These are phyloP conservation scores for Microdochium nivale DNA, from an alignment of 2,329 filamentous ascomycete genomes.

Conservation along the genomic window DNA sequence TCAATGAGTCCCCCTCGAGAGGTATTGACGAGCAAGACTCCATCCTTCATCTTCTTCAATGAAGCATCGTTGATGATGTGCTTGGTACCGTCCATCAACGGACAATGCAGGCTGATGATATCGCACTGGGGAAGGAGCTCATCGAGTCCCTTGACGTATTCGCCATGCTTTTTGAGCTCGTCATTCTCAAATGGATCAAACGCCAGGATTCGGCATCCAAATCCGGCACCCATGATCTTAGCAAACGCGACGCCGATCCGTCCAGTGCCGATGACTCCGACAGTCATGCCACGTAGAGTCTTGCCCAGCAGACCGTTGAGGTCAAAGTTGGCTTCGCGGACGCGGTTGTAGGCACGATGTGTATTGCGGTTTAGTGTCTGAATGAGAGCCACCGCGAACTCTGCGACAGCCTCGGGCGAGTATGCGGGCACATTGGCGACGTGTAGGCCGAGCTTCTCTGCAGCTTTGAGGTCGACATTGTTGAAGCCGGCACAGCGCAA, in stretches of 20 bases:
- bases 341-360: slow-evolving; percentile 59
- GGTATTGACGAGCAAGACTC: slow-evolving; percentile 58
- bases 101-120: slow-evolving; percentile 59
- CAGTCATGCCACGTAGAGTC: slow-evolving; percentile 55
- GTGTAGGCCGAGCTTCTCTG: slow-evolving; percentile 45
- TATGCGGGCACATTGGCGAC: slow-evolving; percentile 62
- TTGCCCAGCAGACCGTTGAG: slow-evolving; percentile 55
- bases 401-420: slow-evolving; percentile 60
- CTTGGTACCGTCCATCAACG: slow-evolving; percentile 49
- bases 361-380: slow-evolving; percentile 61
- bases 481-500: slow-evolving; percentile 63
- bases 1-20: slow-evolving; percentile 58
- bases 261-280: slow-evolving; percentile 57
- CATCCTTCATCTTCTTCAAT: slow-evolving; percentile 47
- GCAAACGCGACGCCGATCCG: slow-evolving; percentile 56
- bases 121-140: slow-evolving; percentile 46
- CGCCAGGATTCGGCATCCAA: slow-evolving; percentile 54
- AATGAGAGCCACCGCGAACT: slow-evolving; percentile 59
- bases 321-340: slow-evolving; percentile 60
- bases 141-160: slow-evolving; percentile 67
- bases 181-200: slow-evolving; percentile 46
- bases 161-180: slow-evolving; percentile 58
- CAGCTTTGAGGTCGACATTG: slow-evolving; percentile 52
- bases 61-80: slow-evolving; percentile 50
- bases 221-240: slow-evolving; percentile 49